Conservation (phyloP, 345 rosid genomes). For the Hirschfeldia incana region DNA sequence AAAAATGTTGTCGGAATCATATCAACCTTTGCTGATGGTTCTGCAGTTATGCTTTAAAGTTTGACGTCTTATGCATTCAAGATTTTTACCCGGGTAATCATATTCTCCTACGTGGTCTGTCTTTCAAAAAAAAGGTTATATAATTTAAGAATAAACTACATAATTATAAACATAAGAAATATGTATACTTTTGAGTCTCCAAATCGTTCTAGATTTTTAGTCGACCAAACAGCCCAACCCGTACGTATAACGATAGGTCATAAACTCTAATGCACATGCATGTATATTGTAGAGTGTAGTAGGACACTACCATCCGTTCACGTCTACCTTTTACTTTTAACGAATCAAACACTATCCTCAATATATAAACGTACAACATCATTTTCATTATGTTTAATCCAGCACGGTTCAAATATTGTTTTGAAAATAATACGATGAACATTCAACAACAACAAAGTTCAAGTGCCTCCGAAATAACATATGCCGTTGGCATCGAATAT, state of each 20-base stretch:
- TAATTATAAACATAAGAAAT: background rate
- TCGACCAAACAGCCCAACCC: background rate
- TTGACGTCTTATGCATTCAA: constrained; percentile 23
- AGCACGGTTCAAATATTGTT: constrained; percentile 1
- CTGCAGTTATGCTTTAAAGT: background rate
- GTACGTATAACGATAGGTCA: background rate
- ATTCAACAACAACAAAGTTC: background rate
- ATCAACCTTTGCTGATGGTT: constrained; percentile 28
- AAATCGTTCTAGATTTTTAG: background rate
- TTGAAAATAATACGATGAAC: background rate
- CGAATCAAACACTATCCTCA: constrained; percentile 1
- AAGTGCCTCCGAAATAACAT: background rate
- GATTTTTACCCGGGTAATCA: constrained; percentile 35
- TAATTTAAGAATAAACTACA: background rate
- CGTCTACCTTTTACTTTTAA: background rate
- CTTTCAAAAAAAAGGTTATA: background rate
- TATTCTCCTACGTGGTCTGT: constrained; percentile 12
- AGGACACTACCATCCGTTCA: background rate
- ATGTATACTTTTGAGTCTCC: background rate
- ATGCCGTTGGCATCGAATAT: background rate
- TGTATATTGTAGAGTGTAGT: background rate
- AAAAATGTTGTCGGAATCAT: constrained; percentile 30
- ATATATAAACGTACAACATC: background rate
- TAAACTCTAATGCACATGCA: constrained; percentile 14
- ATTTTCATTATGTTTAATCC: background rate